Conservation (phyloP, 345 rosid species). For the Eucalyptus marginata region DNA sequence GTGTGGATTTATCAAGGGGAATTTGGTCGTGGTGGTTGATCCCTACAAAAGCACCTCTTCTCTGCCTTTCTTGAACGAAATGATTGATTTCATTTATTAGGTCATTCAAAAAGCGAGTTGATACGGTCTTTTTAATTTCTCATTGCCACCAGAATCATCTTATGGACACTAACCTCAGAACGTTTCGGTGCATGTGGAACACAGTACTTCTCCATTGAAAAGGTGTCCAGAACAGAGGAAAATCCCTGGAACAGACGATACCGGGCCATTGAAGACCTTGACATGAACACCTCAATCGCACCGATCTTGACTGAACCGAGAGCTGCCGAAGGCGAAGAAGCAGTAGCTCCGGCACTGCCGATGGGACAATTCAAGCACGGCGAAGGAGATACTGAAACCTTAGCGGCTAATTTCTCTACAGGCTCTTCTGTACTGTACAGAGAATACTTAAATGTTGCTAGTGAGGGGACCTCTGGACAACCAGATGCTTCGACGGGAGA, state of each 20-base stretch:
- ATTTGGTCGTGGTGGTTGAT: background rate
- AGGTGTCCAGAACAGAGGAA: background rate
- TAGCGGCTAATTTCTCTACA: background rate
- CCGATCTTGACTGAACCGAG: background rate
- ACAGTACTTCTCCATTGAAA: slow-evolving; percentile 52
- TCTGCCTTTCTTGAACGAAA: background rate
- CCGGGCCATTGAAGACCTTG: background rate
- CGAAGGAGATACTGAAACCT: background rate
- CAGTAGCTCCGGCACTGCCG: slow-evolving; percentile 29
- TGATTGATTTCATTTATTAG: background rate
- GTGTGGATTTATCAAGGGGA: background rate
- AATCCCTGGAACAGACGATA: background rate
- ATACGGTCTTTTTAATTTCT: background rate
- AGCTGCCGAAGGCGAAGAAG: slow-evolving; percentile 17
- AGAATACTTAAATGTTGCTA: background rate
- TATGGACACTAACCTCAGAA: background rate
- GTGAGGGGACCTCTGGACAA: background rate
- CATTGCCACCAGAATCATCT: background rate
- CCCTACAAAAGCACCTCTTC: background rate
- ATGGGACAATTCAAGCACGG: slow-evolving; percentile 30
- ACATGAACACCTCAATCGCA: background rate
- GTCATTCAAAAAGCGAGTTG: background rate
- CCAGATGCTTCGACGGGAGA: background rate
- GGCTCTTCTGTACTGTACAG: background rate
- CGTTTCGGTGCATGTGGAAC: background rate